Conservation (phyloP, 2,329 filamentous ascomycete species). For the Hypomyces rosellus region DNA sequence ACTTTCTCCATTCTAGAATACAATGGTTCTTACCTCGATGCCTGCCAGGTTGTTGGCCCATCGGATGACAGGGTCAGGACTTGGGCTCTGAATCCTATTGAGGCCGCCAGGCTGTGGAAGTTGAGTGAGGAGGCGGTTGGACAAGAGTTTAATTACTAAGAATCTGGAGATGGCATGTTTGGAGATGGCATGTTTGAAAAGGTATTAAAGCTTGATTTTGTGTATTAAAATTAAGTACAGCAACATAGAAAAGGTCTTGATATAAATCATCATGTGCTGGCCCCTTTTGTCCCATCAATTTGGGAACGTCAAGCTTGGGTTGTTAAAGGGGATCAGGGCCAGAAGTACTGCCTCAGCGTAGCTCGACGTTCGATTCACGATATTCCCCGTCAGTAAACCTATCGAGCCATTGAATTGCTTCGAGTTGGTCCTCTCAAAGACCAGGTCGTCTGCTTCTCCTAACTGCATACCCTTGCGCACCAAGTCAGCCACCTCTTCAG, state of each 20-base stretch:
- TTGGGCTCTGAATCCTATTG: constrained; percentile 25
- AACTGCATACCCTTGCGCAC: constrained; percentile 33
- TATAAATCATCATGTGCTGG: too few relatives aligned
- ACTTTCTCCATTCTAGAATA: constrained; percentile 15
- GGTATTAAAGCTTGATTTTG: too few relatives aligned
- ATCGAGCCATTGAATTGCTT: constrained; percentile 34
- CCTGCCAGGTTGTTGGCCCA: constrained; percentile 28
- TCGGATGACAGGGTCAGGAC: constrained; percentile 22
- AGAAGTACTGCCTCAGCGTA: constrained; percentile 35
- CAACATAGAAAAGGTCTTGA: too few relatives aligned
- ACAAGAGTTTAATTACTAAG: constrained; percentile 30
- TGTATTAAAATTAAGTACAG: too few relatives aligned
- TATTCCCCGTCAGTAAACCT: constrained; percentile 33
- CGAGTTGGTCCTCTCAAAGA: constrained; percentile 32
- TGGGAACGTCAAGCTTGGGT: constrained; percentile 26
- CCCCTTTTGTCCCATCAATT: background rate
- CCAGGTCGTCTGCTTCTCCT: constrained; percentile 32
- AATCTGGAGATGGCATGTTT: background rate
- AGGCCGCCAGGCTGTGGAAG: constrained; percentile 39
- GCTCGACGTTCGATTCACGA: constrained; percentile 29
- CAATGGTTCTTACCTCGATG: constrained; percentile 27
- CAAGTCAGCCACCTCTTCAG: constrained; percentile 29
- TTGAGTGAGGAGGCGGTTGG: constrained; percentile 41
- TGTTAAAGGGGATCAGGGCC: constrained; percentile 36
- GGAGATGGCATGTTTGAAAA: too few relatives aligned